These are phyloP conservation scores for Cladosporium sp. DNA, from an alignment of 2,329 filamentous ascomycete species.

Conservation along the genomic window DNA sequence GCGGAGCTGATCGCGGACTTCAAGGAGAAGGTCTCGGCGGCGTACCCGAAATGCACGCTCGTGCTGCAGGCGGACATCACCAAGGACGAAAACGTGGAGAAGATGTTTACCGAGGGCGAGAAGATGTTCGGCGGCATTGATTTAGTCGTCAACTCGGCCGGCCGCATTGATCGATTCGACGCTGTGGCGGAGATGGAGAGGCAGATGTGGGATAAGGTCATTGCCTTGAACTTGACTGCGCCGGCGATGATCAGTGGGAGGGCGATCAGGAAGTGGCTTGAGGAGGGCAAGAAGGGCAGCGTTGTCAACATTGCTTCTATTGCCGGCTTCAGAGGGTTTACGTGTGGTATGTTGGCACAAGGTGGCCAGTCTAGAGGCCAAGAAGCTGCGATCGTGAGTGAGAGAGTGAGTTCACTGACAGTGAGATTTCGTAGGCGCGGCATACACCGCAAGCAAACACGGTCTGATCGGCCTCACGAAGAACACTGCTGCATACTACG, in stretches of 20 bases:
- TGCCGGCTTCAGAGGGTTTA: constrained; percentile 39
- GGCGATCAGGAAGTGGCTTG: constrained; percentile 45
- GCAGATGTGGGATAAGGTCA: constrained; percentile 47
- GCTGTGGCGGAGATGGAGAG: constrained; percentile 44
- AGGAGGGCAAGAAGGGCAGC: constrained; percentile 38
- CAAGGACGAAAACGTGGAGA: constrained; percentile 29
- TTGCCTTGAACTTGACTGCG: constrained; percentile 53
- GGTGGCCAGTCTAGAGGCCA: constrained; percentile 8
- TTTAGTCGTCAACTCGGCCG: constrained; percentile 48
- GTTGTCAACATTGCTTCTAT: constrained; percentile 51
- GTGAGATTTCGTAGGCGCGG: constrained; percentile 32
- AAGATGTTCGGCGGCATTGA: constrained; percentile 45
- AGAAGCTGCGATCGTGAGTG: constrained; percentile 17
- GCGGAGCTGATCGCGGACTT: constrained; percentile 25
- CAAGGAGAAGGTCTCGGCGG: constrained; percentile 20
- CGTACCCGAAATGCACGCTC: constrained; percentile 22
- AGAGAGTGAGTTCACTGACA: neutral
- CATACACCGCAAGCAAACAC: constrained; percentile 51
- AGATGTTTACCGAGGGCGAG: constrained; percentile 32
- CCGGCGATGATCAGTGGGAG: constrained; percentile 48
- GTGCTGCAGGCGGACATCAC: constrained; percentile 36
- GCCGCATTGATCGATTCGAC: constrained; percentile 52
- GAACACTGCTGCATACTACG: constrained; percentile 54
- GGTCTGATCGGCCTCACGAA: constrained; percentile 50
- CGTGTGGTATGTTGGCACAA: constrained; percentile 30